Evolutionary conservation across 2,329 filamentous ascomycete genomes (phyloP), one percentile per base, ranked within the genome.

Genomic region (Emericellopsis cladophorae): DNA sequence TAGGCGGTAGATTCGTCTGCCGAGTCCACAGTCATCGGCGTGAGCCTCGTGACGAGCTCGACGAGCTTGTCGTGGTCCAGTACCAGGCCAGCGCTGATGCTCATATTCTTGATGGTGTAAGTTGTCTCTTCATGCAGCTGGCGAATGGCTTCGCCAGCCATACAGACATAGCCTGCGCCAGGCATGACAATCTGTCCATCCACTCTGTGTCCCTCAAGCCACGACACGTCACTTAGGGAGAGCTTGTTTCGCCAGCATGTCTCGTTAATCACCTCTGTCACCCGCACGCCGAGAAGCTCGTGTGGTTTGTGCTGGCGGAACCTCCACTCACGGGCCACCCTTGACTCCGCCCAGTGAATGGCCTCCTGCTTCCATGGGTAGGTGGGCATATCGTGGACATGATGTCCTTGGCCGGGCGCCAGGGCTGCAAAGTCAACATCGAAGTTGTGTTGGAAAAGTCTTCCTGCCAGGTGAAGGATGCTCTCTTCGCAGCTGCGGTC

Each of bases 351-450:
- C 60, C 59, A 65, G 42, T 54, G 57, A 2, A 45, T 42, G 6
- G 48, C 46, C 4, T 46, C 42, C 44, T 67, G 60, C 31, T 67
- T 55, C 64, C 64, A 70, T 0, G 53, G 49, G 45, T 70, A 69
- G 1, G 47, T 46, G 2, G 65, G 63, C 1, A 67, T 42, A 10
- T 48, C 45, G 5, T 21, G 18, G 3, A 21, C 18, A 5, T 21
- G 18, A 5, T 21, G 3, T 21, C 18, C 18, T 21, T 21, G 18
- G 18, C 18, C 18, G 18, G 18, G 18, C 18, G 18, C 18, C 18
- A 21, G 18, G 18, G 18, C 18, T 21, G 18, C 18, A 21, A 21
- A 5, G 5, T 21, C 18, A 21, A 21, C 18, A 21, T 21, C 18
- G 18, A 21, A 3, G 18, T 21, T 21, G 18, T 21, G 18, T 5